Base-by-base conservation (phyloP, 2,329 filamentous ascomycete species). In the Fusarium nodosum region DNA sequence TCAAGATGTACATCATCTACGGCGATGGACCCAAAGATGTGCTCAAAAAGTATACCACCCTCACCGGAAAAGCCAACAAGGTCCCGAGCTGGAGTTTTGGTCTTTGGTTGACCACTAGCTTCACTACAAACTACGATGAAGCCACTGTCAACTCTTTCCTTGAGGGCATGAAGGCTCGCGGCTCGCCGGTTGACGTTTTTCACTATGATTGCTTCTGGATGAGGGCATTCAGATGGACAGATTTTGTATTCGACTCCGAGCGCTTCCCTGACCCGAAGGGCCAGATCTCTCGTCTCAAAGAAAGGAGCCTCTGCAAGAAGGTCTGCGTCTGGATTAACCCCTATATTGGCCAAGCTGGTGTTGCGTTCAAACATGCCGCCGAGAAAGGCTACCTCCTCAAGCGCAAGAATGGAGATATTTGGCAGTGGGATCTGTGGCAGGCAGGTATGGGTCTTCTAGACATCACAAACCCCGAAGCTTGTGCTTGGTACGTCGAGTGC, bases 141-240 rank as follows among this genome's bases (percentile, higher is more conserved):
- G 77, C 83, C 22, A 93, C 90, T 0, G 90, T 93, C 28, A 87
- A 83, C 46, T 83, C 83, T 12, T 93, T 93, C 77, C 83, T 93
- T 24, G 86, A 91, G 70, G 90, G 90, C 13, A 92, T 93, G 87
- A 85, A 84, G 65, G 81, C 86, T 50, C 85, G 89, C 3, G 85
- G 87, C 46, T 90, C 90, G 18, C 88, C 89, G 0, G 84, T 93
- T 3, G 87, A 90, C 38, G 90, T 92, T 5, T 93, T 93, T 78
- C 91, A 93, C 77, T 93, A 91, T 68, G 91, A 93, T 76, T 91
- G 88, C 77, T 93, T 92, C 83, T 93, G 90, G 90, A 89, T 93
- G 84, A 89, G 89, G 66, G 89, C 88, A 3, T 93, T 92, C 75
- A 87, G 88, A 58, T 93, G 90, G 91, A 92, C 90, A 61, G 90